Percentiles rank a stretch among this genome's conserved stretches.
These are phyloP conservation scores for Exophiala sideris DNA, from an alignment of 2,329 filamentous ascomycete genomes.

Conservation along the genomic window DNA sequence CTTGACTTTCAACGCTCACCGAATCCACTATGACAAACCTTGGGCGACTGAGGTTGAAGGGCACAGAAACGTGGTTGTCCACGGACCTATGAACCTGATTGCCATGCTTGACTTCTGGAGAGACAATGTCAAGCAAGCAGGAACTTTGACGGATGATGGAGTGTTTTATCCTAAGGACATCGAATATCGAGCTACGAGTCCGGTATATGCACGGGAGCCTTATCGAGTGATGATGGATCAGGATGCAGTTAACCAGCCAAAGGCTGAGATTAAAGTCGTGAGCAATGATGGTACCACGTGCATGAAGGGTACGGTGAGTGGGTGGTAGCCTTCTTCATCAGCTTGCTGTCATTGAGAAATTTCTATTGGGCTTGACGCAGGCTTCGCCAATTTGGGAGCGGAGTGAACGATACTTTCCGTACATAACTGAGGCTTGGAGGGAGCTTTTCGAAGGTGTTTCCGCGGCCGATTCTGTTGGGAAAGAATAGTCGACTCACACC, in stretches of 20 bases:
- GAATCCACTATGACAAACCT: constrained; percentile 44
- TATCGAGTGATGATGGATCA: constrained; percentile 45
- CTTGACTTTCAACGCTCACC: constrained; percentile 44
- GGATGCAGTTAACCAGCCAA: constrained; percentile 25
- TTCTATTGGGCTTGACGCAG: not conserved
- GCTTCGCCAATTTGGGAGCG: too few relatives aligned
- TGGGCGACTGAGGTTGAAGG: constrained; percentile 45
- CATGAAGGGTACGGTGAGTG: constrained; percentile 33
- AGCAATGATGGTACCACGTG: constrained; percentile 31
- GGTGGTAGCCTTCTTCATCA: constrained; percentile 11
- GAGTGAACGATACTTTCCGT: too few relatives aligned
- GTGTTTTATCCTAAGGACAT: constrained; percentile 41
- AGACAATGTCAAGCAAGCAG: constrained; percentile 31
- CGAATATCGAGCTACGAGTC: constrained; percentile 48
- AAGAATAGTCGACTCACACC: too few relatives aligned
- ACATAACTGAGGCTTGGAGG: too few relatives aligned
- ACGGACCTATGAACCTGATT: constrained; percentile 44
- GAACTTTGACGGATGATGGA: constrained; percentile 22
- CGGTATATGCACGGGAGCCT: constrained; percentile 48
- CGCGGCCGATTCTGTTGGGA: too few relatives aligned
- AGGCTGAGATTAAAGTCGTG: constrained; percentile 30
- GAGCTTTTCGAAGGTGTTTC: too few relatives aligned
- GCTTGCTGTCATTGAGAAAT: not conserved
- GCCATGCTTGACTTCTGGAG: constrained; percentile 45
- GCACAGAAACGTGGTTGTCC: constrained; percentile 42